Percentiles rank a stretch among this genome's conserved stretches.
phyloP scores from a whole-genome alignment of 2,329 filamentous ascomycete genomes.

The Colletotrichum tropicicola region DNA sequence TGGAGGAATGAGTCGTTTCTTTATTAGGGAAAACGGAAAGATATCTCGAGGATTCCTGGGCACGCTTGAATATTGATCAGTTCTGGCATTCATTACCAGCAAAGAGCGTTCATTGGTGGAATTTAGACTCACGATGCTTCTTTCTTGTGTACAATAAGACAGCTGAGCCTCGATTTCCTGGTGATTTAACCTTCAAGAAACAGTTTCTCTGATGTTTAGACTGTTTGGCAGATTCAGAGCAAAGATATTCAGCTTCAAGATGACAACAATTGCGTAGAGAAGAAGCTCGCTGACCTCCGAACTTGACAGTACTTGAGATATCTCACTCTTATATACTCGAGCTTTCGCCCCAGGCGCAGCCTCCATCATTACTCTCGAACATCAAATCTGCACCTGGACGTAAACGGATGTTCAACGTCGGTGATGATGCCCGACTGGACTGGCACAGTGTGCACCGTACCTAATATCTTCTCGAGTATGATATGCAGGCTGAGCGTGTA shows the following conservation, averaged over 20 bases:
- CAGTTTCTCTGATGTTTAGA: too few species aligned
- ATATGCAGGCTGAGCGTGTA: background rate
- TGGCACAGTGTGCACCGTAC: conserved; percentile 2
- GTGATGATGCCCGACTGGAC: background rate
- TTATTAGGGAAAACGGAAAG: background rate
- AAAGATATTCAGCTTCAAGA: too few species aligned
- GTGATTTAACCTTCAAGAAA: too few species aligned
- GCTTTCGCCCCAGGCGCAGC: background rate
- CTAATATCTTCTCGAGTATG: background rate
- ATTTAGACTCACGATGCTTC: too few species aligned
- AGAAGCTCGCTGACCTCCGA: too few species aligned
- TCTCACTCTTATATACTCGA: conserved; percentile 3
- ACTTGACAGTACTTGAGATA: background rate
- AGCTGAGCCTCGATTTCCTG: too few species aligned
- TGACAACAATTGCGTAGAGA: too few species aligned
- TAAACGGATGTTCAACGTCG: background rate
- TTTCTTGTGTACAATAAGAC: too few species aligned
- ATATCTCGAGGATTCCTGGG: background rate
- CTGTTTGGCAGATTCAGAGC: too few species aligned
- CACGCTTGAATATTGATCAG: too few species aligned
- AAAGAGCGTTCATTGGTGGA: too few species aligned
- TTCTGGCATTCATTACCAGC: too few species aligned
- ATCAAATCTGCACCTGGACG: background rate
- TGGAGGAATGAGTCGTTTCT: conserved; percentile 25
- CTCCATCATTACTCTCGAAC: background rate